phyloP scores from a whole-genome alignment of 345 rosid species.

The Noccaea bulbosa region DNA sequence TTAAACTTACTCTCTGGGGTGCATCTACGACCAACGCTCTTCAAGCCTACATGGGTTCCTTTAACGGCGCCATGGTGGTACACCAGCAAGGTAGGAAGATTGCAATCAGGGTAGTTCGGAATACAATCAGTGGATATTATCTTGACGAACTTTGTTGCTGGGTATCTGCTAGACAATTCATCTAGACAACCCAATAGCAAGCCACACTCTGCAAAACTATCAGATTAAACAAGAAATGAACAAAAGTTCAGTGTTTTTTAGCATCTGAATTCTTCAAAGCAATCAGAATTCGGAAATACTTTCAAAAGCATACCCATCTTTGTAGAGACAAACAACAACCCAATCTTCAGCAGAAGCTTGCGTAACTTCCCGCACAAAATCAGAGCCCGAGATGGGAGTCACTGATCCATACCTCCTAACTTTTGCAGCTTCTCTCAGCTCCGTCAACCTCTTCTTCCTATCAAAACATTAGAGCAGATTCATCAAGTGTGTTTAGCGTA shows the following conservation, averaged over 20 bases:
- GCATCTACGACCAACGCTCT: constrained; percentile 86
- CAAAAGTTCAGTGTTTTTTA: constrained; percentile 12
- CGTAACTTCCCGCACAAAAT: constrained; percentile 86
- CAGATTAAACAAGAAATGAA: constrained; percentile 19
- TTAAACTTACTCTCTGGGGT: constrained; percentile 77
- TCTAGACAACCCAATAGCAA: constrained; percentile 78
- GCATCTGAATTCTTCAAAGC: constrained; percentile 1
- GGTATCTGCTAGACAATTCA: constrained; percentile 79
- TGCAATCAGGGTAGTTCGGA: constrained; percentile 86
- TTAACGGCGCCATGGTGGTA: constrained; percentile 88
- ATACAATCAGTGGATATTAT: constrained; percentile 96
- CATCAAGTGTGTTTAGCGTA: constrained; percentile 9
- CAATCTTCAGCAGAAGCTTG: constrained; percentile 93
- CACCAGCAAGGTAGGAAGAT: constrained; percentile 89
- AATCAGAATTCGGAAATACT: neutral
- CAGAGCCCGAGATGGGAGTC: constrained; percentile 86
- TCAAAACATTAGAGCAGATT: constrained; percentile 13
- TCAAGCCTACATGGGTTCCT: constrained; percentile 85
- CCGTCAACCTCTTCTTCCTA: constrained; percentile 92
- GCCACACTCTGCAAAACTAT: constrained; percentile 75
- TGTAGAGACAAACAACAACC: constrained; percentile 92
- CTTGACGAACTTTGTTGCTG: constrained; percentile 93
- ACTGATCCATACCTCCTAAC: constrained; percentile 73
- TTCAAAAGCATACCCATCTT: constrained; percentile 72
- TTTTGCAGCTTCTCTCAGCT: constrained; percentile 76